These are phyloP conservation scores for Fusarium fracticaudum DNA, from an alignment of 2,329 filamentous ascomycete species.

Conservation along the genomic window DNA sequence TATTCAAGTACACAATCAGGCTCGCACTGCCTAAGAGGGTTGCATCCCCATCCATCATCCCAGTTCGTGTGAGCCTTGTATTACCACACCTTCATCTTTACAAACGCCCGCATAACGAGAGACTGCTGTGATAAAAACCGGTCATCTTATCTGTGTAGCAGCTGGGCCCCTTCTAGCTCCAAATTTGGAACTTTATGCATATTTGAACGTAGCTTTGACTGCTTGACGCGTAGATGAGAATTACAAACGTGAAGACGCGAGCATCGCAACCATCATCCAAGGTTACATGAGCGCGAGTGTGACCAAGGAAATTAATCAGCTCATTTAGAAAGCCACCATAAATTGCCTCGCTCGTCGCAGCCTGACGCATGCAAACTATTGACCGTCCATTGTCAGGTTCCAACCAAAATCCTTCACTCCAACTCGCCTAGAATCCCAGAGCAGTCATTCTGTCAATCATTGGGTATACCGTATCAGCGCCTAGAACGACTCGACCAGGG, in stretches of 20 bases:
- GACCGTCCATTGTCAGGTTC: neutral
- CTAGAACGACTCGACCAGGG: neutral
- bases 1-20: neutral
- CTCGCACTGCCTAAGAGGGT: neutral
- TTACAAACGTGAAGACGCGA: neutral
- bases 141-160: neutral
- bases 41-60: neutral
- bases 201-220: too few species aligned
- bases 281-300: neutral
- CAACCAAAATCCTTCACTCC: neutral
- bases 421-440: neutral
- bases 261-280: neutral
- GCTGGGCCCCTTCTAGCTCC: neutral
- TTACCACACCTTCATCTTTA: neutral
- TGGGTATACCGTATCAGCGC: neutral
- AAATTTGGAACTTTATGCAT: neutral
- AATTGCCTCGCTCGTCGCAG: neutral
- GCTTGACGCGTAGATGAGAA: neutral
- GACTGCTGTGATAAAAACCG: fast-evolving
- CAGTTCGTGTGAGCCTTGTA: neutral
- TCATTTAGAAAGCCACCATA: neutral
- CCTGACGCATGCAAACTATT: neutral
- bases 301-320: neutral
- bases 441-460: neutral
- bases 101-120: neutral